Conservation (phyloP, 2,329 filamentous ascomycete species). For the Spiromastix sp. region DNA sequence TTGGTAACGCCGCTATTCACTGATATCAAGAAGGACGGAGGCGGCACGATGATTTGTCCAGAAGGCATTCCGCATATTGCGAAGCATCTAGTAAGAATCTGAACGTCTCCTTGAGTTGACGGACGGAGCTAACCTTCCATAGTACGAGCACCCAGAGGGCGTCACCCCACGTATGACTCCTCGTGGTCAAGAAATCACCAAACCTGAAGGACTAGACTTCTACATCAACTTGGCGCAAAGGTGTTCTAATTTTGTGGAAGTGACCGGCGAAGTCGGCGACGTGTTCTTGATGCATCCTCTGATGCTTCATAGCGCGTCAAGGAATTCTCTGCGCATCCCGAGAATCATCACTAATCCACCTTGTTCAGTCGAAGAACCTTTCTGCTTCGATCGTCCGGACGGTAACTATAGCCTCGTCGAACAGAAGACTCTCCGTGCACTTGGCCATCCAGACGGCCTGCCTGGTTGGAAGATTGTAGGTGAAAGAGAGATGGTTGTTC, state of each 20-base stretch:
- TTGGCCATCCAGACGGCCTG: constrained; percentile 1
- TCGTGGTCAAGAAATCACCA: constrained; percentile 30
- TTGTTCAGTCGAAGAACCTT: constrained; percentile 41
- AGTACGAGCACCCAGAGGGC: constrained; percentile 51
- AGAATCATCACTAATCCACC: constrained; percentile 48
- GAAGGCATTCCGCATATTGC: constrained; percentile 49
- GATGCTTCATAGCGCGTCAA: constrained; percentile 44
- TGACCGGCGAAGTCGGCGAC: constrained; percentile 43
- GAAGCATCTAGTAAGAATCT: constrained; percentile 38
- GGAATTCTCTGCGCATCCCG: constrained; percentile 38
- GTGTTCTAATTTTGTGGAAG: constrained; percentile 39
- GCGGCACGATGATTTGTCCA: constrained; percentile 56
- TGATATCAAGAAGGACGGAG: constrained; percentile 50
- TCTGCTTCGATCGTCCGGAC: constrained; percentile 4
- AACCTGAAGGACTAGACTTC: constrained; percentile 15
- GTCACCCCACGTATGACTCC: constrained; percentile 56
- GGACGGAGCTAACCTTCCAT: background rate
- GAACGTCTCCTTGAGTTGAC: background rate
- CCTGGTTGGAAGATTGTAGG: constrained; percentile 42
- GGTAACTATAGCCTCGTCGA: constrained; percentile 2
- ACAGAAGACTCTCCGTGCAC: constrained; percentile 5
- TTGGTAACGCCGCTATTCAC: constrained; percentile 59
- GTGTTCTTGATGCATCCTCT: constrained; percentile 46
- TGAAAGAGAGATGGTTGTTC: constrained; percentile 42
- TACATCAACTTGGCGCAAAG: constrained; percentile 31